Percentiles rank a stretch among this genome's conserved stretches.
Conservation (phyloP, 352 stramenopile species). For the Globisporangium camurandrum region DNA sequence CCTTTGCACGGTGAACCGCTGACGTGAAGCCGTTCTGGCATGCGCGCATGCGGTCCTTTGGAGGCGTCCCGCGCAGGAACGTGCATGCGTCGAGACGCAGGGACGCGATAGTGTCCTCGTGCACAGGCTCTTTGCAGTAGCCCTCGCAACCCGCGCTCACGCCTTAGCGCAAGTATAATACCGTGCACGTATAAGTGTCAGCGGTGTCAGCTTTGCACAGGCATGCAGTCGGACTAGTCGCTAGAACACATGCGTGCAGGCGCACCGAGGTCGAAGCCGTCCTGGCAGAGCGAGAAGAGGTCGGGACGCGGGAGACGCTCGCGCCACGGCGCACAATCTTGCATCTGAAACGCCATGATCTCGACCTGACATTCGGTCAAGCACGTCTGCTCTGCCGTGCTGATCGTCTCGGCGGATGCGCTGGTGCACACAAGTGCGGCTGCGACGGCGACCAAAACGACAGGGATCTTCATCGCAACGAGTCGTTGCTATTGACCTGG, state of each 20-base stretch:
- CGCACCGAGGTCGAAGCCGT: constrained; percentile 26
- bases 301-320: constrained; percentile 36
- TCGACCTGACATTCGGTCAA: constrained; percentile 28
- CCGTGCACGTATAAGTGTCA: too few species aligned
- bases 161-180: too few species aligned
- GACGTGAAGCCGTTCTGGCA: constrained; percentile 36
- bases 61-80: constrained; percentile 25
- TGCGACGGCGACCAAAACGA: not conserved
- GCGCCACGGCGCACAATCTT: constrained; percentile 32
- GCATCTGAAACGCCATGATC: constrained; percentile 30
- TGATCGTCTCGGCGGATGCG: not conserved
- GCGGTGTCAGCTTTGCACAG: too few species aligned
- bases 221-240: too few species aligned
- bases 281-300: constrained; percentile 41
- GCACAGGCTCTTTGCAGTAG: constrained; percentile 20
- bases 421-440: constrained; percentile 1
- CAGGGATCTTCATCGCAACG: not conserved
- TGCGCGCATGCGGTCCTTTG: constrained; percentile 28
- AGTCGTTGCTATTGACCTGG: not conserved
- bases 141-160: constrained; percentile 28
- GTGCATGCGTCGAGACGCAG: constrained; percentile 37
- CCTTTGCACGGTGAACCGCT: constrained; percentile 26
- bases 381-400: constrained; percentile 11
- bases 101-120: constrained; percentile 22
- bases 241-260: not conserved